Percentiles rank a stretch among this genome's conserved stretches.
These are phyloP conservation scores for Naganishia sp. DNA, from an alignment of 1,284 basidiomycete species.

Conservation along the genomic window DNA sequence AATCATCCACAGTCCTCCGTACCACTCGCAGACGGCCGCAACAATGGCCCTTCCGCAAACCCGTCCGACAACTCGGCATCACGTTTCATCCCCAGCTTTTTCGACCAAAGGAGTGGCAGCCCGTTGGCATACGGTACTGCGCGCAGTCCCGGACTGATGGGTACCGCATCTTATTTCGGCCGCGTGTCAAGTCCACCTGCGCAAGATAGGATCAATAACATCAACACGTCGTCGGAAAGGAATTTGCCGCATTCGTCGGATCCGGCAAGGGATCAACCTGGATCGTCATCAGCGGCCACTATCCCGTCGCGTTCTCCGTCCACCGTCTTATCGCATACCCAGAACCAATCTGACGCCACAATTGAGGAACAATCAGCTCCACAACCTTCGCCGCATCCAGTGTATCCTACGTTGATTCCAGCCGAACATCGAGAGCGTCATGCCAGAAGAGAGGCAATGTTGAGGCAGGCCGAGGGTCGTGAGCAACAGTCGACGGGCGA, in stretches of 20 bases:
- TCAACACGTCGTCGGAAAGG: background rate
- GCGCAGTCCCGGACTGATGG: conserved; percentile 11
- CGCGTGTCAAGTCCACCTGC: conserved; percentile 8
- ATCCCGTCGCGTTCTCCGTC: background rate
- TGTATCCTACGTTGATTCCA: conserved; percentile 41
- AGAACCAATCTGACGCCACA: background rate
- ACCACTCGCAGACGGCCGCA: background rate
- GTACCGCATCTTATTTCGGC: conserved; percentile 12
- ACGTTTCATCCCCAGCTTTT: conserved; percentile 13
- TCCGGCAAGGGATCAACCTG: too few species aligned
- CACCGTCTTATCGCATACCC: background rate
- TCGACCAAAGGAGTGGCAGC: conserved; percentile 13
- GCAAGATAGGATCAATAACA: background rate
- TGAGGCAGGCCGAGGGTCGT: conserved; percentile 31
- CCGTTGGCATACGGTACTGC: background rate
- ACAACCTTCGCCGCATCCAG: conserved; percentile 4
- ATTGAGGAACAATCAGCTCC: background rate
- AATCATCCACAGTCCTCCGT: background rate
- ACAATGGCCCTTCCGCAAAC: background rate
- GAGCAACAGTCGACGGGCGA: conserved; percentile 1
- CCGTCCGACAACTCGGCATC: conserved; percentile 3
- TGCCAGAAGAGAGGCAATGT: conserved; percentile 38
- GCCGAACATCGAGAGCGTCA: conserved; percentile 45
- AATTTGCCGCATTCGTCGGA: background rate
- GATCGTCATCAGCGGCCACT: background rate